phyloP scores from a whole-genome alignment of 371 early-diverging fungal genomes.

The Rhizomucor pusillus region DNA sequence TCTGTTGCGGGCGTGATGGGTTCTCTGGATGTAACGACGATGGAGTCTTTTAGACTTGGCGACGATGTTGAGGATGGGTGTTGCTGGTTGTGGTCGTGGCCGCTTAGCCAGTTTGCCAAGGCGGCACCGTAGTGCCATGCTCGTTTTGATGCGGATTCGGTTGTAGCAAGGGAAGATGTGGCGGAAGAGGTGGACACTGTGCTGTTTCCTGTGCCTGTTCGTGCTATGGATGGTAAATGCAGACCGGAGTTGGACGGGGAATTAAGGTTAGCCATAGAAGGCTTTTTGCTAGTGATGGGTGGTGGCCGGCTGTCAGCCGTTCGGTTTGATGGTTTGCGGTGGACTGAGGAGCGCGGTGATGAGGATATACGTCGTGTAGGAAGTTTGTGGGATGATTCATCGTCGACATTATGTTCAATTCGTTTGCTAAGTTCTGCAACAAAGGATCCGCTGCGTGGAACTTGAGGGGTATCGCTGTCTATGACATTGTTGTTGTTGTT shows the following conservation, averaged over 20 bases:
- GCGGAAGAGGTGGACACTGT: conserved; percentile 22
- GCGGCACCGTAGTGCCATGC: conserved; percentile 22
- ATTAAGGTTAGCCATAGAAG: not conserved
- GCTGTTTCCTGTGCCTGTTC: conserved; percentile 19
- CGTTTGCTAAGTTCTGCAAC: conserved; percentile 32
- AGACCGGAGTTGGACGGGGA: conserved; percentile 7
- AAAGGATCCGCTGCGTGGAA: conserved; percentile 29
- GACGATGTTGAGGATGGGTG: not conserved
- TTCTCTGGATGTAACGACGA: conserved; percentile 18
- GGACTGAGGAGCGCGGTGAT: conserved; percentile 10
- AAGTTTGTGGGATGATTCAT: conserved; percentile 7
- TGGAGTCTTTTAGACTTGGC: conserved; percentile 18
- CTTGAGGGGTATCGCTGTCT: conserved; percentile 5
- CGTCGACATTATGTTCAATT: conserved; percentile 24
- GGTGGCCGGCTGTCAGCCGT: conserved; percentile 7
- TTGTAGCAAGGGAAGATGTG: conserved; percentile 14
- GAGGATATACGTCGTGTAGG: conserved; percentile 6
- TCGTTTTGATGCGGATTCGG: conserved; percentile 13
- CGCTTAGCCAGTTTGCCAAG: conserved; percentile 20
- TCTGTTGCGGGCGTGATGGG: conserved; percentile 4
- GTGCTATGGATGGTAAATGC: conserved; percentile 15
- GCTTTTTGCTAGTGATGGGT: not conserved
- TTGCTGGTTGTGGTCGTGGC: conserved; percentile 12
- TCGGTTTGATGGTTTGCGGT: conserved; percentile 5
- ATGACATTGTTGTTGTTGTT: conserved; percentile 3